A percentile compares a stretch with the other conserved stretches of the same genome.
These are phyloP conservation scores for Pterocarpus macrocarpus DNA, from an alignment of 306 rosid species.

Conservation along the genomic window DNA sequence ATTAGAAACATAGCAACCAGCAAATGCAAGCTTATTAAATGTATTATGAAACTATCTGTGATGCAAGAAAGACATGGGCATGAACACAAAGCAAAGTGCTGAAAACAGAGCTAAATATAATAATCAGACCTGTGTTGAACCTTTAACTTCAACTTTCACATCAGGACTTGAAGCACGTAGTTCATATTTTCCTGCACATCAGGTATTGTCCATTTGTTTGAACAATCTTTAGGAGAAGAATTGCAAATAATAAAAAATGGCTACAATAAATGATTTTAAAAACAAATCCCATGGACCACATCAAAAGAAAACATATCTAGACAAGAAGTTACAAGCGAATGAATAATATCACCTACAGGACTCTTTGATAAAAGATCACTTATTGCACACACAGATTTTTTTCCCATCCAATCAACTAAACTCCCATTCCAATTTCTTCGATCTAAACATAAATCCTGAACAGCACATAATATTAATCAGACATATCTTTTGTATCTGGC, in stretches of 20 bases:
- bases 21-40: conserved; percentile 34
- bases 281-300: conserved; percentile 7
- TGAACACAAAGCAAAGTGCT: conserved; percentile 35
- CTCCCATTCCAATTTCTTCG: neutral
- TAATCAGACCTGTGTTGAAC: conserved; percentile 79
- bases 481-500: conserved; percentile 1
- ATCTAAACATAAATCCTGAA: conserved; percentile 29
- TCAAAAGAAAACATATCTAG: conserved; percentile 30
- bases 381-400: neutral
- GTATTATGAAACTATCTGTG: conserved; percentile 23
- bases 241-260: conserved; percentile 22
- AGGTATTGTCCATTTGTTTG: conserved; percentile 28
- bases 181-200: conserved; percentile 81
- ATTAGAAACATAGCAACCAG: conserved; percentile 38
- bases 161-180: conserved; percentile 82
- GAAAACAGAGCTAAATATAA: conserved; percentile 38
- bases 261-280: conserved; percentile 3
- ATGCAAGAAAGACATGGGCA: conserved; percentile 28
- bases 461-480: neutral
- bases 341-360: conserved; percentile 10
- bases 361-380: conserved; percentile 23
- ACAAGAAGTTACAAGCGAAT: conserved; percentile 30
- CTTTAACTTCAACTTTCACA: conserved; percentile 80
- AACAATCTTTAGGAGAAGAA: conserved; percentile 21
- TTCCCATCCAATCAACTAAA: conserved; percentile 16